Conservation (phyloP, 1,139 yeast species). For the Pneumocystis oryctolagi region DNA sequence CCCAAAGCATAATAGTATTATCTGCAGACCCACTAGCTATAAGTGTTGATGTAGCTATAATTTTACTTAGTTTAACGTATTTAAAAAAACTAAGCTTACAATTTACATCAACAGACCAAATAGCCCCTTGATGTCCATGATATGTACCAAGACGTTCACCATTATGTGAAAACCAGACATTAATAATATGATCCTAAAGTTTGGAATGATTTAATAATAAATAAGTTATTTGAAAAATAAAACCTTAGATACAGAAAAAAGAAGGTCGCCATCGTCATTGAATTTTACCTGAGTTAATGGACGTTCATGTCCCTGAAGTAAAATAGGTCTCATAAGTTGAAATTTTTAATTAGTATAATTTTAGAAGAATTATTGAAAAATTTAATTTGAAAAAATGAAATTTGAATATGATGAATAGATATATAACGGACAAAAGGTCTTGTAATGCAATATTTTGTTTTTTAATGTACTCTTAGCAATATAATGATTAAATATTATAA, state of each 20-base stretch:
- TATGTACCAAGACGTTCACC: conserved; percentile 96
- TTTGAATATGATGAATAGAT: neutral
- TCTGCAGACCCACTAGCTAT: conserved; percentile 90
- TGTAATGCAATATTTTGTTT: neutral
- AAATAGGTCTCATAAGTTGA: conserved; percentile 6
- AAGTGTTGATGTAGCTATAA: conserved; percentile 33
- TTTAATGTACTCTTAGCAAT: neutral
- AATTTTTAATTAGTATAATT: neutral
- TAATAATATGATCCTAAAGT: conserved; percentile 25
- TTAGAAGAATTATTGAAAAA: neutral
- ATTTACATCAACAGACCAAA: conserved; percentile 90
- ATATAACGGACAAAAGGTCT: neutral
- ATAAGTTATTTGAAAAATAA: conserved; percentile 33
- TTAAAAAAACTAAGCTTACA: conserved; percentile 7
- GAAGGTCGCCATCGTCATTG: conserved; percentile 71
- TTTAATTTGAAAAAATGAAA: neutral
- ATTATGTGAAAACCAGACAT: conserved; percentile 86
- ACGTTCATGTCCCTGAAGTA: conserved; percentile 19
- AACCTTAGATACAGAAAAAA: conserved; percentile 81
- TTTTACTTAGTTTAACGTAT: neutral
- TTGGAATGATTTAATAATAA: neutral
- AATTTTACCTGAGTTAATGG: conserved; percentile 18
- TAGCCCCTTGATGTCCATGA: conserved; percentile 81
- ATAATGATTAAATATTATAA: neutral
- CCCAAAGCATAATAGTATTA: conserved; percentile 73